Percentiles rank a stretch among this genome's conserved stretches.
Conservation (phyloP, 306 rosid species). For the Chamaecrista fasciculata region DNA sequence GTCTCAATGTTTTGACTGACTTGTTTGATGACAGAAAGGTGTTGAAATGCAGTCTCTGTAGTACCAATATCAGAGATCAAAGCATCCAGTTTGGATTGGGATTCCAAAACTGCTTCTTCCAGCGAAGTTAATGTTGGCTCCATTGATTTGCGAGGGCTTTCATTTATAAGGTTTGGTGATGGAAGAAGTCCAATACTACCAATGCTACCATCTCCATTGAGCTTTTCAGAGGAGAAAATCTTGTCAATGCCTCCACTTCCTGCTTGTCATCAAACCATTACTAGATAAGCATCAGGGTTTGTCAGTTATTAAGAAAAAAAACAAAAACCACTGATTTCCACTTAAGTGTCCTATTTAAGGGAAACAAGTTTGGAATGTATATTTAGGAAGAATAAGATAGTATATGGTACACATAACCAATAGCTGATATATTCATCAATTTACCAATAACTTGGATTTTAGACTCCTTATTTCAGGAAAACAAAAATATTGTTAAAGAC, state of each 20-base stretch:
- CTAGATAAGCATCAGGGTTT: background rate
- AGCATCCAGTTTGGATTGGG: slow-evolving; percentile 57
- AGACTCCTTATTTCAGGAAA: background rate
- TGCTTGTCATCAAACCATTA: slow-evolving; percentile 41
- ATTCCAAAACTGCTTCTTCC: slow-evolving; percentile 63
- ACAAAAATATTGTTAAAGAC: too few relatives aligned
- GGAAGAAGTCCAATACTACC: slow-evolving; percentile 54
- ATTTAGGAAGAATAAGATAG: background rate
- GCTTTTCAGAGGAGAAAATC: slow-evolving; percentile 63
- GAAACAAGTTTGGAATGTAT: background rate
- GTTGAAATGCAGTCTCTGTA: slow-evolving; percentile 52
- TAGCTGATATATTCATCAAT: slow-evolving; percentile 1
- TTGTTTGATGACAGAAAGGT: slow-evolving; percentile 48
- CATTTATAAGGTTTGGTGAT: slow-evolving; percentile 36
- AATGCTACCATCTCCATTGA: slow-evolving; percentile 49
- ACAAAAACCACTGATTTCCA: too few relatives aligned
- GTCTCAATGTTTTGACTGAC: slow-evolving; percentile 65
- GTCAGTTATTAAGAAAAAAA: background rate
- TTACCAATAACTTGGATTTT: slow-evolving; percentile 1
- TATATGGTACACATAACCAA: background rate
- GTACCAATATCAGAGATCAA: slow-evolving; percentile 41
- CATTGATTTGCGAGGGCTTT: slow-evolving; percentile 41
- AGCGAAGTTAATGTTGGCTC: slow-evolving; percentile 68
- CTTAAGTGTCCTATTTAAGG: background rate
- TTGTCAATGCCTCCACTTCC: slow-evolving; percentile 90